Percentiles rank a stretch among this genome's conserved stretches.
phyloP scores from a whole-genome alignment of 2,329 filamentous ascomycete genomes.

The Pseudopithomyces maydicus region DNA sequence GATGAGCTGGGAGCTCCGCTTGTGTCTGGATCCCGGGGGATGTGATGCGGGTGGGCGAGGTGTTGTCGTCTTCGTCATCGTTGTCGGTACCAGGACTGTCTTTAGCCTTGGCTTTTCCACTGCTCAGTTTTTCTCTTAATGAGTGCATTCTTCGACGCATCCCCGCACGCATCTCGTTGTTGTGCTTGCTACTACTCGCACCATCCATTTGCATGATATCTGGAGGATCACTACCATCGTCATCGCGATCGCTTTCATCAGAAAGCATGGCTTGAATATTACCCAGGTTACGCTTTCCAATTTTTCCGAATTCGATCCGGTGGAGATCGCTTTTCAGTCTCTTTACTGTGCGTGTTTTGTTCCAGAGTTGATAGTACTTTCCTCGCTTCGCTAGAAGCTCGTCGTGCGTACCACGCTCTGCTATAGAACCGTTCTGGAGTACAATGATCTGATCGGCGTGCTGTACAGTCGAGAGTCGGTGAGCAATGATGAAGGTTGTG shows the following conservation, averaged over 20 bases:
- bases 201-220: conserved; percentile 11
- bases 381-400: conserved; percentile 55
- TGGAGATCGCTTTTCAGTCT: neutral
- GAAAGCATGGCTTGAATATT: neutral
- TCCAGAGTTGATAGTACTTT: conserved; percentile 4
- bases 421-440: conserved; percentile 70
- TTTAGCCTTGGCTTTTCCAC: neutral
- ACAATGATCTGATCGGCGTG: conserved; percentile 83
- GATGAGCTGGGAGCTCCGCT: neutral
- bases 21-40: neutral
- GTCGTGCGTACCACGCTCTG: conserved; percentile 76
- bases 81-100: neutral
- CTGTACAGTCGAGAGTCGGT: conserved; percentile 81
- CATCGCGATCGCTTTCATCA: neutral
- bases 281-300: neutral
- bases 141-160: neutral
- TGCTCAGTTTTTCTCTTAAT: neutral
- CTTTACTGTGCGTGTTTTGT: conserved; percentile 1
- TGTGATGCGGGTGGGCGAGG: neutral
- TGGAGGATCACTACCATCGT: neutral
- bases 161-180: neutral
- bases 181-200: conserved; percentile 1
- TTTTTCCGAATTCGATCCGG: neutral
- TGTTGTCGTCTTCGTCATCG: neutral
- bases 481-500: conserved; percentile 69